Percentiles rank a stretch among this genome's conserved stretches.
These are phyloP conservation scores for Globisporangium sylvaticum DNA, from an alignment of 352 stramenopile species.

Conservation along the genomic window DNA sequence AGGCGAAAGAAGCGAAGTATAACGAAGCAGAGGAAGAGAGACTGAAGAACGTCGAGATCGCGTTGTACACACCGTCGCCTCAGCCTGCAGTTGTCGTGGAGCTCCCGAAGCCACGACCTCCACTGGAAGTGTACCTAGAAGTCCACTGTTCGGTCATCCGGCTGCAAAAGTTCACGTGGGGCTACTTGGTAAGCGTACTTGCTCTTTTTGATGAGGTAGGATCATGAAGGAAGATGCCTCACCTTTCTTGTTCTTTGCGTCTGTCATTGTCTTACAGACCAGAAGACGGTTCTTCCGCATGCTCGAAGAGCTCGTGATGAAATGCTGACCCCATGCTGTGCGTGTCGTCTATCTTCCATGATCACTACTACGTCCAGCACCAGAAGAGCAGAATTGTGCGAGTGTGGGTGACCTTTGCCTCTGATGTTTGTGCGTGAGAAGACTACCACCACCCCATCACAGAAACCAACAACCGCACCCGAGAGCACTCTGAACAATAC, in stretches of 20 bases:
- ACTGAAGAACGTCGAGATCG: background rate
- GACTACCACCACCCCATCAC: background rate
- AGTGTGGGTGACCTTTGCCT: no score
- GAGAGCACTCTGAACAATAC: background rate
- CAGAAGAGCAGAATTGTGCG: no score
- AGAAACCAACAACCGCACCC: background rate
- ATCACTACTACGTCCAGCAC: no score
- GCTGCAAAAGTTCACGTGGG: conserved; percentile 22
- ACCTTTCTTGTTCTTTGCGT: background rate
- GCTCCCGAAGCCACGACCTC: background rate
- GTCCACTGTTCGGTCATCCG: conserved; percentile 16
- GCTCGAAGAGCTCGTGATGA: conserved; percentile 33
- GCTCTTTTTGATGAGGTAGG: background rate
- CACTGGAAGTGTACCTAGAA: conserved; percentile 17
- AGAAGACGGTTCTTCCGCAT: conserved; percentile 35
- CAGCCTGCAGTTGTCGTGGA: background rate
- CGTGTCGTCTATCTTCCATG: no score
- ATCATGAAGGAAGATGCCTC: background rate
- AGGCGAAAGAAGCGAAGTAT: no score
- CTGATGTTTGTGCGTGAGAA: no score
- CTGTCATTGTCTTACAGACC: conserved; percentile 22
- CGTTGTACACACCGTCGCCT: background rate
- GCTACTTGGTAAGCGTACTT: conserved; percentile 22
- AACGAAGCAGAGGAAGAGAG: background rate
- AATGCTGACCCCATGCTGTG: conserved; percentile 2